A percentile compares a stretch with the other conserved stretches of the same genome.
These are phyloP conservation scores for Trametes meyenii DNA, from an alignment of 768 basidiomycete species.

Conservation along the genomic window DNA sequence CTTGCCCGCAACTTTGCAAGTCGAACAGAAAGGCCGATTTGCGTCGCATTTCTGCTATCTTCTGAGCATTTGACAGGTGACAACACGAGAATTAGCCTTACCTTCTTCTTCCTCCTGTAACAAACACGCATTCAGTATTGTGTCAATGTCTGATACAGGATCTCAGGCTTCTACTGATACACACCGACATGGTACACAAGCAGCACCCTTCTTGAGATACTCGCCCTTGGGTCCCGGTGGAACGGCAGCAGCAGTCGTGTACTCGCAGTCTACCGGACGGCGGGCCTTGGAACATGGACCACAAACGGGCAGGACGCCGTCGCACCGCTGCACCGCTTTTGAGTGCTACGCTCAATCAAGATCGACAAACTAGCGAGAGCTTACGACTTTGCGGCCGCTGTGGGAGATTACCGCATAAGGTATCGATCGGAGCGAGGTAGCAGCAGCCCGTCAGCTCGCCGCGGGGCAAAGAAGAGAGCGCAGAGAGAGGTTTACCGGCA, in stretches of 20 bases:
- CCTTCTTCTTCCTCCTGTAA: conserved; percentile 33
- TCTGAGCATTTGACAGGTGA: not conserved
- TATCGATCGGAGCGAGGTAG: not conserved
- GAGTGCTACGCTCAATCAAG: not conserved
- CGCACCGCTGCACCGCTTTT: conserved; percentile 28
- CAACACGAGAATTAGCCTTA: not conserved
- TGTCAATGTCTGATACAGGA: not conserved
- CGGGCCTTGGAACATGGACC: conserved; percentile 32
- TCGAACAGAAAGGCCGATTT: conserved; percentile 28
- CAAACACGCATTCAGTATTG: not conserved
- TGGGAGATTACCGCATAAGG: not conserved
- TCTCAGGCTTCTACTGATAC: not conserved
- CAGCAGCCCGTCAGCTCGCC: not conserved
- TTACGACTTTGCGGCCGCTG: conserved; percentile 29
- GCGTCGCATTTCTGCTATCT: conserved; percentile 31
- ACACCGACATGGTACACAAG: conserved; percentile 30
- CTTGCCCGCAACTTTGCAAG: conserved; percentile 30
- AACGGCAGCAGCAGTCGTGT: conserved; percentile 12
- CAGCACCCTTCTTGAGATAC: conserved; percentile 32
- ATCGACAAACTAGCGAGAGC: not conserved
- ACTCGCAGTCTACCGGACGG: conserved; percentile 26
- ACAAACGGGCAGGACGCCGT: conserved; percentile 28
- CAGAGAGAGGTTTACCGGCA: conserved; percentile 25
- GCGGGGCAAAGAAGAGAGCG: not conserved
- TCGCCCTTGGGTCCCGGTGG: conserved; percentile 25